Percentiles rank a stretch among this genome's conserved stretches.
phyloP scores from a whole-genome alignment of 352 stramenopile genomes.

The Phytophthora foliorum region DNA sequence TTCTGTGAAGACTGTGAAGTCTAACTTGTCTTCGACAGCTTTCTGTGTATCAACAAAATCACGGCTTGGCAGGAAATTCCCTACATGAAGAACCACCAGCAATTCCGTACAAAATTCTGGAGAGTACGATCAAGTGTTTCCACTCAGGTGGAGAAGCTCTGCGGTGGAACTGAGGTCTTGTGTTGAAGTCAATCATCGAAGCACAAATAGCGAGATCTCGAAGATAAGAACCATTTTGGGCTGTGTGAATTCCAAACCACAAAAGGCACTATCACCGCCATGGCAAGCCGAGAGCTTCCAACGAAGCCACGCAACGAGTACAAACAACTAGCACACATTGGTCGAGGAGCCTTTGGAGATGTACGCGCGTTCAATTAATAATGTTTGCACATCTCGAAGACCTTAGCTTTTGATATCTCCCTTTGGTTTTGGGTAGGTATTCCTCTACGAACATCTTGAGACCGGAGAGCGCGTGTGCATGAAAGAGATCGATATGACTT shows the following conservation, averaged over 20 bases:
- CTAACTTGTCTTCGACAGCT: slow-evolving; percentile 40
- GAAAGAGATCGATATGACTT: slow-evolving; percentile 68
- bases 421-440: slow-evolving; percentile 45
- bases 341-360: slow-evolving; percentile 61
- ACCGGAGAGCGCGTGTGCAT: slow-evolving; percentile 50
- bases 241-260: too few species aligned
- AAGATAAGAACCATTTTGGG: slow-evolving; percentile 6
- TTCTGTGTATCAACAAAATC: slow-evolving; percentile 47
- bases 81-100: slow-evolving; percentile 35
- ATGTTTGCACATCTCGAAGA: background rate
- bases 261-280: background rate
- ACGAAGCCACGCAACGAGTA: slow-evolving; percentile 39
- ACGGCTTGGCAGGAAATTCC: slow-evolving; percentile 24
- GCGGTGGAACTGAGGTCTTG: slow-evolving; percentile 24
- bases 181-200: background rate
- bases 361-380: slow-evolving; percentile 35
- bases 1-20: background rate
- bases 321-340: slow-evolving; percentile 48
- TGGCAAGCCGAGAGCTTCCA: slow-evolving; percentile 14
- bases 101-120: slow-evolving; percentile 76
- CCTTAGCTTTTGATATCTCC: background rate
- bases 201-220: slow-evolving; percentile 23
- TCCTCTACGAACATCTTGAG: slow-evolving; percentile 42
- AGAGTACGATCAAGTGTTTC: slow-evolving; percentile 77
- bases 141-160: slow-evolving; percentile 38